phyloP scores from a whole-genome alignment of 208 protist species.

The Acanthamoeba lugdunensis region DNA sequence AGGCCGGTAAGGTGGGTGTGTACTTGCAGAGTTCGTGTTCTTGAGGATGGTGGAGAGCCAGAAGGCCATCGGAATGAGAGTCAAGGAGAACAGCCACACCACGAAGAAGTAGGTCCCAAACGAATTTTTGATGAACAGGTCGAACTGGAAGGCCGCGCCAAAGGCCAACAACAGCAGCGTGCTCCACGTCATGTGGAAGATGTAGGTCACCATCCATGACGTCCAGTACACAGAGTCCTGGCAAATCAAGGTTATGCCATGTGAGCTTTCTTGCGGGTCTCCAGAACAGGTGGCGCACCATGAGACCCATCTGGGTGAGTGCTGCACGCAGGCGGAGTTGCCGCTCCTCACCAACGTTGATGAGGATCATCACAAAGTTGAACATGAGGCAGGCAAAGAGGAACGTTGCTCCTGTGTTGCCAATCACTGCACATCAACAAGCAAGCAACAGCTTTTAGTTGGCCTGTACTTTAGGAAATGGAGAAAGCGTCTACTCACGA shows the following conservation, averaged over 20 bases:
- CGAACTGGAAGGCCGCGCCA: slow-evolving; percentile 74
- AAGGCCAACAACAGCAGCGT: slow-evolving; percentile 68
- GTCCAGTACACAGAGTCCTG: slow-evolving; percentile 78
- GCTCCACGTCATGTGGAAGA: slow-evolving; percentile 51
- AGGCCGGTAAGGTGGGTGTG: neutral
- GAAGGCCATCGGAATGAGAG: slow-evolving; percentile 78
- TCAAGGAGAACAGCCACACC: slow-evolving; percentile 77
- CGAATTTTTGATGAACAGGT: slow-evolving; percentile 75
- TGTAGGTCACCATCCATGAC: slow-evolving; percentile 77
- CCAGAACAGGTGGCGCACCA: neutral
- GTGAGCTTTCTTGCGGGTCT: neutral
- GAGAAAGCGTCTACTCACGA: neutral
- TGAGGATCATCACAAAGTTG: slow-evolving; percentile 79
- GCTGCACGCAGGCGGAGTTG: slow-evolving; percentile 80
- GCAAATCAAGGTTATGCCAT: neutral
- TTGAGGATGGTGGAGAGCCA: slow-evolving; percentile 77
- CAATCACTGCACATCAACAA: slow-evolving; percentile 37
- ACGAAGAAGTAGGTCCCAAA: slow-evolving; percentile 83
- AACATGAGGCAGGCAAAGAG: slow-evolving; percentile 84
- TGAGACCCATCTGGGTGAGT: slow-evolving; percentile 85
- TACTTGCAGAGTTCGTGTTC: slow-evolving; percentile 28
- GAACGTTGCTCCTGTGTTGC: slow-evolving; percentile 69
- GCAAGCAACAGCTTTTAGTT: no score
- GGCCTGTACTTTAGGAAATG: neutral
- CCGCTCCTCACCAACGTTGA: slow-evolving; percentile 77